Evolutionary conservation across 495 filamentous ascomycete species (phyloP).

Genomic region (Thozetella sp.): DNA sequence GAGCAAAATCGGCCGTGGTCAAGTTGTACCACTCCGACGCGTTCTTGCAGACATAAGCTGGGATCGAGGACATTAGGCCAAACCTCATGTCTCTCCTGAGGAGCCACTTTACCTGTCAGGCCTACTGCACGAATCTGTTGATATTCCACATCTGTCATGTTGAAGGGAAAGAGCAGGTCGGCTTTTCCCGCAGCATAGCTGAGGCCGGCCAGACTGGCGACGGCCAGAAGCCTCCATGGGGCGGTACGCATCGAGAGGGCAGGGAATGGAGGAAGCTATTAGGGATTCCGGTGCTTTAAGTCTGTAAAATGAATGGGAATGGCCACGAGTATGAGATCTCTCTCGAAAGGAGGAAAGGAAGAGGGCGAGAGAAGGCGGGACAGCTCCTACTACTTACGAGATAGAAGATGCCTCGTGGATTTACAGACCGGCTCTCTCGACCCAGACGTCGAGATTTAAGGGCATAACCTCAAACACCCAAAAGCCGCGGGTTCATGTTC

Average conservation of each 20-base stretch:
- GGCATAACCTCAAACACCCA: no score
- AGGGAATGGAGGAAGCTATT: background rate
- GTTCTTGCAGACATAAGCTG: constrained; percentile 24
- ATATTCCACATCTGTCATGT: constrained; percentile 15
- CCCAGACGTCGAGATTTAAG: no score
- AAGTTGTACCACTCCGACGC: constrained; percentile 28
- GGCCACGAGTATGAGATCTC: no score
- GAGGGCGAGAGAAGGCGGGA: no score
- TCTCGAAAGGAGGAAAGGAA: no score
- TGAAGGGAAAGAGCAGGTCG: constrained; percentile 18
- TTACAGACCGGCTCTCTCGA: no score
- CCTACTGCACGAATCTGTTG: constrained; percentile 14
- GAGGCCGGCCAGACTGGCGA: constrained; percentile 15
- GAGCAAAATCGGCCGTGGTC: constrained; percentile 27
- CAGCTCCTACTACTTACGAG: no score
- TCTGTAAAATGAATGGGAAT: background rate
- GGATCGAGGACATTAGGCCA: constrained; percentile 10
- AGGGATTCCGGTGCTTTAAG: background rate
- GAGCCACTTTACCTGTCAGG: constrained; percentile 15
- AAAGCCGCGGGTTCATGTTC: no score
- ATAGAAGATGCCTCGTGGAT: no score
- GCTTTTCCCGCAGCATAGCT: constrained; percentile 8
- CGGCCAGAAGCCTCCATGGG: constrained; percentile 12
- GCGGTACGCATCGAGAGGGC: constrained; percentile 14
- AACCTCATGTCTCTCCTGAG: background rate